Base-by-base conservation (phyloP, 306 rosid species). In the Elaeagnus macrophylla region DNA sequence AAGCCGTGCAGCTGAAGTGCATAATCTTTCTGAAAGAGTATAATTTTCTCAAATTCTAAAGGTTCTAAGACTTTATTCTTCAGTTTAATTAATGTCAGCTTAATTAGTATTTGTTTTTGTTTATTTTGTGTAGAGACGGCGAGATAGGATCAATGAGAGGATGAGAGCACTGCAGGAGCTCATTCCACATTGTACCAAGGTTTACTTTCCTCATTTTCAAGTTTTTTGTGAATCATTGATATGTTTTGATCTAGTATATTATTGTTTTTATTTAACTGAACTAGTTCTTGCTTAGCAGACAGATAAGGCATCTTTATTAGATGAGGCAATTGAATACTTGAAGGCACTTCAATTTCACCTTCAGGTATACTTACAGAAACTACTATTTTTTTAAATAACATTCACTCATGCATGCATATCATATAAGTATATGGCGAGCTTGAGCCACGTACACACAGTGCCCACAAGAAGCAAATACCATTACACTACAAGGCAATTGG, bases 141-240 rank as follows among this genome's bases (percentile, higher is more conserved):
- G 97, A 82, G 97, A 89, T 64, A 82, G 95, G 77, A 89, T 89
- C 75, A 85, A 85, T 36, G 97, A 85, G 81, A 89, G 78, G 77
- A 85, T 89, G 93, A 85, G 32, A 62, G 79, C 89, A 25, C 61
- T 89, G 79, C 94, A 89, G 68, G 84, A 89, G 83, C 89, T 89
- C 48, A 82, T 89, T 76, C 97, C 97, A 17, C 86, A 85, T 68
- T 70, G 89, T 48, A 89, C 80, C 77, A 85, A 89, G 95, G 97
- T 89, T 68, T 48, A 36, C 43, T 14, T 62, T 48, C 61, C 10
- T 25, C 4, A 25, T 25, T 25, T 20, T 25, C 32, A 25, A 3
- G 4, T 25, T 5, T 25, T 25, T n/a, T n/a, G n/a, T n/a, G n/a
- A n/a, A n/a, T n/a, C n/a, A n/a, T n/a, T n/a, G n/a, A n/a, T n/a